These are phyloP conservation scores for Papiliotrema flavescens DNA, from an alignment of 1,284 basidiomycete genomes.

Conservation along the genomic window DNA sequence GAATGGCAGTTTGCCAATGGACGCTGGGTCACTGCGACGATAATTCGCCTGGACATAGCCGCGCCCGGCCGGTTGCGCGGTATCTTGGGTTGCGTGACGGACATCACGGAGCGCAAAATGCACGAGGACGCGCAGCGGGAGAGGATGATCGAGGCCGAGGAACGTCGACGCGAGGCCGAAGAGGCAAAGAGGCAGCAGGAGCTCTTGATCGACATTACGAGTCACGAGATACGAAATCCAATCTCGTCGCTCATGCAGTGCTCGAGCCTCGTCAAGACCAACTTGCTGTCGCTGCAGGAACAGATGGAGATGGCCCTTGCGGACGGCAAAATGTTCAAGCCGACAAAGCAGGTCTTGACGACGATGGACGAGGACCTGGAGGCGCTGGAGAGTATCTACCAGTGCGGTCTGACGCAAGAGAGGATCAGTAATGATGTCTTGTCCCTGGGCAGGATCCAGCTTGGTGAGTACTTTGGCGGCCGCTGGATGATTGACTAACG, in stretches of 20 bases:
- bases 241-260: slow-evolving; percentile 43
- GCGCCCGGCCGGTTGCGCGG: slow-evolving; percentile 21
- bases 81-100: slow-evolving; percentile 36
- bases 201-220: slow-evolving; percentile 47
- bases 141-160: slow-evolving; percentile 41
- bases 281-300: slow-evolving; percentile 35
- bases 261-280: slow-evolving; percentile 43
- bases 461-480: slow-evolving; percentile 18
- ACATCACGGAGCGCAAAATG: slow-evolving; percentile 43
- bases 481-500: not conserved
- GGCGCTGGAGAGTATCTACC: slow-evolving; percentile 44
- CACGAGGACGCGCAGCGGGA: slow-evolving; percentile 39
- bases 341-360: slow-evolving; percentile 37
- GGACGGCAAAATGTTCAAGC: slow-evolving; percentile 26
- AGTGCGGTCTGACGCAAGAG: slow-evolving; percentile 49
- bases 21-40: slow-evolving; percentile 27
- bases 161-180: slow-evolving; percentile 43
- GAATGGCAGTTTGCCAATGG: slow-evolving; percentile 37
- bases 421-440: slow-evolving; percentile 51
- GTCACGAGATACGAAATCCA: slow-evolving; percentile 47
- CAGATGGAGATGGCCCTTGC: slow-evolving; percentile 27
- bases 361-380: slow-evolving; percentile 49
- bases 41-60: slow-evolving; percentile 34
- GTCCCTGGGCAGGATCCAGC: slow-evolving; percentile 50
- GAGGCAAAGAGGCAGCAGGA: slow-evolving; percentile 46